Evolutionary conservation across 2,329 filamentous ascomycete species (phyloP).

Genomic region (Colletotrichum horii): DNA sequence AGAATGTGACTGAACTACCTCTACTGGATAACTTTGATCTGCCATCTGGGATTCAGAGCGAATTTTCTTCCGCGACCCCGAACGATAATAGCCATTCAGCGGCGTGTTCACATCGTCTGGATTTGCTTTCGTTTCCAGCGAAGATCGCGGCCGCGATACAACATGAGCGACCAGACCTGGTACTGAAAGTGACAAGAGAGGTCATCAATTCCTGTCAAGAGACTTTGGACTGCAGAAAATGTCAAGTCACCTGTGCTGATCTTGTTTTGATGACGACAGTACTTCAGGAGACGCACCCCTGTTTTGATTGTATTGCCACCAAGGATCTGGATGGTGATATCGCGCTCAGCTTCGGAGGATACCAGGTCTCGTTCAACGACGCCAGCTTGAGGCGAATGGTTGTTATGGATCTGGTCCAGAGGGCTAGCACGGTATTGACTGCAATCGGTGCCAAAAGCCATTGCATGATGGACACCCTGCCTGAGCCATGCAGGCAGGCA

Average conservation of each 20-base stretch:
- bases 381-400: not conserved
- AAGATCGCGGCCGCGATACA: not conserved
- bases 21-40: not conserved
- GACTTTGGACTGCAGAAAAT: not conserved
- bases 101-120: not conserved
- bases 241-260: not conserved
- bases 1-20: not conserved
- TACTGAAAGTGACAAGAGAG: not conserved
- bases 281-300: not conserved
- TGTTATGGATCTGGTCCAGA: not conserved
- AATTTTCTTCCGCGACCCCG: not conserved
- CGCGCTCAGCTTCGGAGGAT: not conserved
- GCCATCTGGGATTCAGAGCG: not conserved
- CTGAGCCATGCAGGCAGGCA: not conserved
- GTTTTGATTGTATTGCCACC: not conserved
- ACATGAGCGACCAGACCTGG: not conserved
- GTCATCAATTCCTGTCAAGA: not conserved
- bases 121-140: not conserved
- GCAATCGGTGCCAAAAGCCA: not conserved
- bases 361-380: not conserved
- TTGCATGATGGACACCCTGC: not conserved
- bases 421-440: not conserved
- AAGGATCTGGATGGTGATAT: not conserved
- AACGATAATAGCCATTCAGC: not conserved
- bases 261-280: not conserved